These are phyloP conservation scores for Trametes gibbosa DNA, from an alignment of 768 basidiomycete species.

Conservation along the genomic window DNA sequence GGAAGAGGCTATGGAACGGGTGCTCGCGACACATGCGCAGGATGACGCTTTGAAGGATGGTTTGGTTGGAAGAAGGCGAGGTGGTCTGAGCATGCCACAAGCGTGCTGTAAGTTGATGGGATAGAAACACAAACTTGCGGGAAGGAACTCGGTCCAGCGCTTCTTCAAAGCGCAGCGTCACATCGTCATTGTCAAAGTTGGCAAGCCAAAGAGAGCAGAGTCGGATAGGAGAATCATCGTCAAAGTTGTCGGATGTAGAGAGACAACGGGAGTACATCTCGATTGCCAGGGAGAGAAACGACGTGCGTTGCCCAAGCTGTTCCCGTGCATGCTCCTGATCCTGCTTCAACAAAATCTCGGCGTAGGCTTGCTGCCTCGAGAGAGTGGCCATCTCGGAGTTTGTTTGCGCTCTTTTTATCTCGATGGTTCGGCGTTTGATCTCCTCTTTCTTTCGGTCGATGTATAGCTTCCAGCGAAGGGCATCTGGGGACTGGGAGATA, in stretches of 20 bases:
- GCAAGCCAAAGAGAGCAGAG: constrained; percentile 92
- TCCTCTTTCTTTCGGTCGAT: constrained; percentile 71
- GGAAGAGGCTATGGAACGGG: constrained; percentile 91
- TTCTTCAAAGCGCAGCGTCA: constrained; percentile 38
- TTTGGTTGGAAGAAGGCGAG: constrained; percentile 41
- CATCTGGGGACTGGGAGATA: constrained; percentile 66
- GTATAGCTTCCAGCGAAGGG: constrained; percentile 66
- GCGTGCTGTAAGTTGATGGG: constrained; percentile 93
- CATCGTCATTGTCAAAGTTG: constrained; percentile 63
- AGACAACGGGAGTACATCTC: constrained; percentile 85
- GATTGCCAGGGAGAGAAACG: constrained; percentile 73
- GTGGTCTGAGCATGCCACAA: constrained; percentile 46
- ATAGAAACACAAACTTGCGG: constrained; percentile 85
- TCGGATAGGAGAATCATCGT: constrained; percentile 76
- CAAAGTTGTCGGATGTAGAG: constrained; percentile 62
- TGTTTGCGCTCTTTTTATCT: constrained; percentile 27
- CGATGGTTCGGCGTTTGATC: constrained; percentile 49
- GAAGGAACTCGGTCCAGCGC: constrained; percentile 70
- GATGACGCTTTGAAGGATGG: constrained; percentile 60
- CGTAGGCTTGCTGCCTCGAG: constrained; percentile 35
- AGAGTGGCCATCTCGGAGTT: constrained; percentile 30
- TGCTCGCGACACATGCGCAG: constrained; percentile 83
- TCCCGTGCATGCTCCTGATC: constrained; percentile 48
- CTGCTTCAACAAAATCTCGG: constrained; percentile 48
- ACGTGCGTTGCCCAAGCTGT: constrained; percentile 43